These are phyloP conservation scores for Pyrenochaeta sp. DNA, from an alignment of 2,329 filamentous ascomycete species.

Conservation along the genomic window DNA sequence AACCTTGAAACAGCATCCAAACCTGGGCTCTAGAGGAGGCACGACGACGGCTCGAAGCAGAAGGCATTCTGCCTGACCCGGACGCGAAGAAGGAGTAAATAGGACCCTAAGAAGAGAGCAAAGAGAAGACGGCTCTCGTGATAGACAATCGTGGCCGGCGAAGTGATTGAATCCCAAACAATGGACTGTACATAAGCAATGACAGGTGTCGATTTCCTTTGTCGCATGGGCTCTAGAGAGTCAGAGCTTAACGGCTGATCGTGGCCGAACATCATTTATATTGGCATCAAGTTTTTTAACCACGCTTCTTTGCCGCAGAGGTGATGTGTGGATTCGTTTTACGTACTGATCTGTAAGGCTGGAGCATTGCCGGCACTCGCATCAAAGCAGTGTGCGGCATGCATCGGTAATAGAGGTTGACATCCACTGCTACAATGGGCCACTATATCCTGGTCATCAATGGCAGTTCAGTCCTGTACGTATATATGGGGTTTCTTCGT, in stretches of 20 bases:
- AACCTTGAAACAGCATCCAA: constrained; percentile 76
- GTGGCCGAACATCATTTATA: constrained; percentile 3
- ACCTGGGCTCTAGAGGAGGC: constrained; percentile 99
- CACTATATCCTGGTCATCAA: too few species aligned
- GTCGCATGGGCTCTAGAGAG: constrained; percentile 15
- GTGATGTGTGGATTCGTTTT: not conserved
- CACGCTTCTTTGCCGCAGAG: not conserved
- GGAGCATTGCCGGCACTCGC: too few species aligned
- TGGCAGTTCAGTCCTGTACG: too few species aligned
- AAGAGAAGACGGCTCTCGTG: not conserved
- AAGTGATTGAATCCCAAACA: too few species aligned
- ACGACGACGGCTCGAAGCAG: constrained; percentile 89
- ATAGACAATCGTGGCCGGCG: not conserved
- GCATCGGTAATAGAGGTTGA: too few species aligned
- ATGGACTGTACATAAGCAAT: constrained; percentile 13
- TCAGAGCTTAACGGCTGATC: constrained; percentile 7
- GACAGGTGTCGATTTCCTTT: constrained; percentile 4
- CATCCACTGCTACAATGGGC: too few species aligned
- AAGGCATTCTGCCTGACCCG: constrained; percentile 90
- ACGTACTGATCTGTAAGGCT: not conserved
- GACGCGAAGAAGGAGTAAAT: constrained; percentile 58
- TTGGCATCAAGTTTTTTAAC: not conserved
- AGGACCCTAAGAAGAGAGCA: too few species aligned
- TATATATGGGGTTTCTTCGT: too few species aligned
- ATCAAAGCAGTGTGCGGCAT: too few species aligned